Evolutionary conservation across 805 yeast genomes (phyloP), one percentile per base, ranked within the genome.

Genomic region (Hanseniaspora taiwanica): DNA sequence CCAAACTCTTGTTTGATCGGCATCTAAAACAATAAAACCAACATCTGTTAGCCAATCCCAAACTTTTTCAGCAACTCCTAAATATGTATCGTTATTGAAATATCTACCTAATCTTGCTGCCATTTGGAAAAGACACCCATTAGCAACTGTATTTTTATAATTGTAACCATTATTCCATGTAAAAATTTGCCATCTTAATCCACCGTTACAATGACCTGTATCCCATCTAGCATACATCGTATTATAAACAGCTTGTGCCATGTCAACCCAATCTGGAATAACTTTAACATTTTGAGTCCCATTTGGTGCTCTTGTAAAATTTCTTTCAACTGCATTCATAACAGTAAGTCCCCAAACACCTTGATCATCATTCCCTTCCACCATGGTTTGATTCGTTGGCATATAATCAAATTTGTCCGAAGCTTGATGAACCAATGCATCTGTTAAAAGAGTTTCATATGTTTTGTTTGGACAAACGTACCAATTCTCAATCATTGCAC

Each of bases 341-440:
- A 77, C 93, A 1, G 94, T 81, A 44, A 91, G 67, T 4, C 95
- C 97, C 97, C 97, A 89, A 58, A 89, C 85, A 2, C 83, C 95
- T 64, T 89, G 97, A 66, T 89, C 97, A 68, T 89, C 98, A 56
- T 89, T 89, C 53, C 97, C 98, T 62, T 89, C 96, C 2, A 94
- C 82, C 27, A 86, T 76, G 9, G 87, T 74, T 61, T 87, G 95
- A 59, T 85, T 84, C 45, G 76, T 64, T 4, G 96, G 96, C 59
- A 89, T 77, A 60, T 77, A 91, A 61, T 89, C 79, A 63, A 74
- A 64, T 55, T 77, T 68, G 9, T 71, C 72, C 37, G 89, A 89
- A 8, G 74, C 73, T 60, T 89, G 97, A 53, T 74, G 76, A 39
- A 72, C 54, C 32, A 42, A 27, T 12, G 91, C 85, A 10, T 68